These are phyloP conservation scores for Malassezia dermatis DNA, from an alignment of 1,284 basidiomycete species.

Conservation along the genomic window DNA sequence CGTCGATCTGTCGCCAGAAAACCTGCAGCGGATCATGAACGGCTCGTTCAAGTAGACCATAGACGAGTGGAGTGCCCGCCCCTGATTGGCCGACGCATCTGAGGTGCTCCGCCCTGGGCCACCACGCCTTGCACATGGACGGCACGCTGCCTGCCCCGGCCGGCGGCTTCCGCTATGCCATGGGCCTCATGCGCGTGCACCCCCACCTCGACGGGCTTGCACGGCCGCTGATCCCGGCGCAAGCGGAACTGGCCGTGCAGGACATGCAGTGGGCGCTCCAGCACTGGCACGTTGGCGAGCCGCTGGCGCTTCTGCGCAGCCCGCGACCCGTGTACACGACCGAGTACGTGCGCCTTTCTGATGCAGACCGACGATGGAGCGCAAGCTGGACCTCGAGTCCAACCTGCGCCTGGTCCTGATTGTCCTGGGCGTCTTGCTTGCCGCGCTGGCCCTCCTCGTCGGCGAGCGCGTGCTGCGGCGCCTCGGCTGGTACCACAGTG, in stretches of 20 bases:
- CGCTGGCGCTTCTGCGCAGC: neutral
- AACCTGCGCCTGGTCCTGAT: neutral
- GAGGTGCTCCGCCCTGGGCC: neutral
- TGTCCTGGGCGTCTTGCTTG: neutral
- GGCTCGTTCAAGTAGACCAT: conserved; percentile 1
- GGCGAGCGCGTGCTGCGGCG: neutral
- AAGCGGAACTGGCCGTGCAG: neutral
- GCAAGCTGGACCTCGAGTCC: neutral
- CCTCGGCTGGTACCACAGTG: neutral
- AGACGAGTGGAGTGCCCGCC: neutral
- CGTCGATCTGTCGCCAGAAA: conserved; percentile 33
- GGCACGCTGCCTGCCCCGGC: neutral
- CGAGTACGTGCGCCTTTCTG: neutral
- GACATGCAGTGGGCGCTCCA: neutral
- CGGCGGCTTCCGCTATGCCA: neutral
- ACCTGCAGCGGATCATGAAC: conserved; percentile 31
- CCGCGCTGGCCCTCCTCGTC: neutral
- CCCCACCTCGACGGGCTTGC: neutral
- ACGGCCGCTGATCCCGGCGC: neutral
- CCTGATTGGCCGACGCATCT: neutral
- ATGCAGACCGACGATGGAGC: neutral
- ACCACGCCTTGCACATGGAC: neutral
- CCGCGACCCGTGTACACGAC: neutral
- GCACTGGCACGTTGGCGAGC: neutral
- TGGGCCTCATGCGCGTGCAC: conserved; percentile 4